Base-by-base conservation (phyloP, 768 basidiomycete species). In the Pisolithus tinctorius region DNA sequence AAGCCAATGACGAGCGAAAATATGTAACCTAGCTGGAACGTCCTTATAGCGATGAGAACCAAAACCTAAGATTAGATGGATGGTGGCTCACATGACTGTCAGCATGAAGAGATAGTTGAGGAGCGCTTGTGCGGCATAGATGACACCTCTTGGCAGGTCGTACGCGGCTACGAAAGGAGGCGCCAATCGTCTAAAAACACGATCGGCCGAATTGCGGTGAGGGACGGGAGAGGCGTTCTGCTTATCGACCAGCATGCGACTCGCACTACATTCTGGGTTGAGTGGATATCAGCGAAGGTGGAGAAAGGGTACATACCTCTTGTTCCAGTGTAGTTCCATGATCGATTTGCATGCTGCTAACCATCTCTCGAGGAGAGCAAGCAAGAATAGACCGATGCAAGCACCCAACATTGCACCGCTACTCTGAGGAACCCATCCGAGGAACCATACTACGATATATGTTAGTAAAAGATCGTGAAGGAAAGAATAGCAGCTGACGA, bases 311-410 rank as follows among this genome's bases (percentile, higher is more conserved):
- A 3, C n/a, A 13, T 20, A 86, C 87, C 74, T 73, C 51, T 67
- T 67, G 11, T 58, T 54, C 84, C 88, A 90, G 52, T 79, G 73
- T 0, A 56, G 66, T 60, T 82, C 79, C 61, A 82, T 81, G 13
- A 82, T 66, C 0, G 69, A 70, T 40, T 82, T 64, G 41, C 82
- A 71, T 1, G 82, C 83, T 0, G 74, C 70, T n/a, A 92, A 61
- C 81, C 85, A 90, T 37, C 93, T 67, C 34, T 93, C 88, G 23
- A 87, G 68, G 2, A 93, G 54, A 0, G 79, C 84, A 2, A 94
- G 74, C 52, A 94, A 50, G 60, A 93, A 84, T 16, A 95, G 61
- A 0, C 81, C 93, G 14, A 94, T 71, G 55, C 88, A 91, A 0
- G 90, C 74, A 9, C 88, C 91, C 3, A 80, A 73, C 64, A 90